Evolutionary conservation across 2,329 filamentous ascomycete genomes (phyloP).

Genomic region (Cytospora schulzeri): DNA sequence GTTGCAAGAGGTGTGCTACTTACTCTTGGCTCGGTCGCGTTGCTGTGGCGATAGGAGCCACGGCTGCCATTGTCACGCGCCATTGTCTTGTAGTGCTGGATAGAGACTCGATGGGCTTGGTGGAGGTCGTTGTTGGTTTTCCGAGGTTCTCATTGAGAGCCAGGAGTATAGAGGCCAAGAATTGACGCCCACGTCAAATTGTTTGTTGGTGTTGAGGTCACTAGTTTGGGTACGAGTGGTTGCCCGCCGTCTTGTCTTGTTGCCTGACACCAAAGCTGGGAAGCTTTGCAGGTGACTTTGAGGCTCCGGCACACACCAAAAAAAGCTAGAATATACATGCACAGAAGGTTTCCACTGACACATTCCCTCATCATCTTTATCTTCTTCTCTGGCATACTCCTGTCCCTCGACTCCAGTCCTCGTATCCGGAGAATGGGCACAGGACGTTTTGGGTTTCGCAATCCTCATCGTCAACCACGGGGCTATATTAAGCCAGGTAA

Average conservation of each 20-base stretch:
- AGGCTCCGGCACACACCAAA: background rate
- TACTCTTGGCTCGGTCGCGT: background rate
- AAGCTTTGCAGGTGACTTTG: background rate
- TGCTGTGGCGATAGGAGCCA: conserved; percentile 1
- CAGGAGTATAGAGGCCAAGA: background rate
- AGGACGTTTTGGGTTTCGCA: no score
- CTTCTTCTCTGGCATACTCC: no score
- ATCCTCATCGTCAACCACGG: no score
- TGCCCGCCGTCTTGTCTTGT: background rate
- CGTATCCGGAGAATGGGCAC: no score
- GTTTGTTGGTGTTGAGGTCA: background rate
- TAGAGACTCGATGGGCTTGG: background rate
- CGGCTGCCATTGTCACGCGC: conserved; percentile 19
- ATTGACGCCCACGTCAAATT: background rate
- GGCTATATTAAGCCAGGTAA: no score
- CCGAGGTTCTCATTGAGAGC: background rate
- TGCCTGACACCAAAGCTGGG: background rate
- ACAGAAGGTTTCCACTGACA: no score
- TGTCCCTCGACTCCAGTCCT: no score
- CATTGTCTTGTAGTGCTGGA: background rate
- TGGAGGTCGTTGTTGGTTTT: background rate
- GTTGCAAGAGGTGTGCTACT: background rate
- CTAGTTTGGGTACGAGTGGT: background rate
- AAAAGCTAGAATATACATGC: no score
- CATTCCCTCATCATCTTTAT: no score